Evolutionary conservation across 768 basidiomycete genomes (phyloP).

Genomic region (Tricholoma flavovirens): DNA sequence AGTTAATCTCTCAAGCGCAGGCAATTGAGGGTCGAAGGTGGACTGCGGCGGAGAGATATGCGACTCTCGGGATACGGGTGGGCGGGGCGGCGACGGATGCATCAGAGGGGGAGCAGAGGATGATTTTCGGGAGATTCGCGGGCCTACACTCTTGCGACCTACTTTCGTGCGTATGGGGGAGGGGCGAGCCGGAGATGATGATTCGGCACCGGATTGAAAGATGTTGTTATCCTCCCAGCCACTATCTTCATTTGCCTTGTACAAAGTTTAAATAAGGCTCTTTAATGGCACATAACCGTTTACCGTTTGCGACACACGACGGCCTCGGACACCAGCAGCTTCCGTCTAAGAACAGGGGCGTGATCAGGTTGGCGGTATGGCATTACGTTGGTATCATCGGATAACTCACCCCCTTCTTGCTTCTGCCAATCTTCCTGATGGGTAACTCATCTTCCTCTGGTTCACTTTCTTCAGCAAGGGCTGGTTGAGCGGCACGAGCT

Average conservation of each 20-base stretch:
- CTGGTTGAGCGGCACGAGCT: slow-evolving; percentile 32
- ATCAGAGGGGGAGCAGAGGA: slow-evolving; percentile 65
- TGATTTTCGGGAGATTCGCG: slow-evolving; percentile 60
- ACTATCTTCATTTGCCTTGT: slow-evolving; percentile 50
- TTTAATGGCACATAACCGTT: slow-evolving; percentile 12
- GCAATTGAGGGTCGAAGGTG: slow-evolving; percentile 50
- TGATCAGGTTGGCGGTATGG: background rate
- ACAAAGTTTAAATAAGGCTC: slow-evolving; percentile 1
- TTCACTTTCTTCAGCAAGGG: slow-evolving; percentile 69
- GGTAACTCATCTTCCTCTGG: slow-evolving; percentile 62
- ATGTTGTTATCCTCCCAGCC: slow-evolving; percentile 91
- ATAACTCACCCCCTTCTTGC: slow-evolving; percentile 48
- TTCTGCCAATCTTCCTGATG: slow-evolving; percentile 53
- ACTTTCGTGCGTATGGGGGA: slow-evolving; percentile 45
- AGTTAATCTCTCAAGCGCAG: slow-evolving; percentile 21
- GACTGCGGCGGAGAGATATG: slow-evolving; percentile 46
- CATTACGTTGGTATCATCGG: background rate
- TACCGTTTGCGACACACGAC: slow-evolving; percentile 49
- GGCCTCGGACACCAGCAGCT: slow-evolving; percentile 45
- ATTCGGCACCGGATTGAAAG: slow-evolving; percentile 86
- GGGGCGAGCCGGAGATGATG: slow-evolving; percentile 70
- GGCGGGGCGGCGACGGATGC: slow-evolving; percentile 38
- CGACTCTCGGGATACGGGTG: slow-evolving; percentile 16
- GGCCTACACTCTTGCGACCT: slow-evolving; percentile 32
- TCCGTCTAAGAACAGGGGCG: slow-evolving; percentile 28